These are phyloP conservation scores for Penicillium diatomitis DNA, from an alignment of 495 filamentous ascomycete genomes.

Conservation along the genomic window DNA sequence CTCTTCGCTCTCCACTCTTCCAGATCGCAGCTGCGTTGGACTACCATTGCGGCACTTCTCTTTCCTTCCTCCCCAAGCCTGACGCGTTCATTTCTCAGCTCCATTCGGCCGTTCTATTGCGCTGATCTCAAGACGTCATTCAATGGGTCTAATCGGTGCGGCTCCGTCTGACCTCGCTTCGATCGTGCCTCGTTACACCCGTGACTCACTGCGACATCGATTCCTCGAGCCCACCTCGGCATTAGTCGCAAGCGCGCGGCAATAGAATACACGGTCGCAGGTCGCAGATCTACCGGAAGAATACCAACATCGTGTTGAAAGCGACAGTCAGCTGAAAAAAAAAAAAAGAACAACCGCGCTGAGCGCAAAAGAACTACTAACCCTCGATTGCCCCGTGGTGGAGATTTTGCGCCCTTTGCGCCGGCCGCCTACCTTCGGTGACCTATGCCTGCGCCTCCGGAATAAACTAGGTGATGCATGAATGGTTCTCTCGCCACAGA, in stretches of 20 bases:
- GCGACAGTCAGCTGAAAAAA: no score
- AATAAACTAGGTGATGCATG: constrained; percentile 7
- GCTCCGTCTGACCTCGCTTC: constrained; percentile 10
- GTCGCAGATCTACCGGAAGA: not conserved
- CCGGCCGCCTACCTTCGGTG: no score
- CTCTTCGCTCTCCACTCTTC: constrained; percentile 12
- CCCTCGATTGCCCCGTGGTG: no score
- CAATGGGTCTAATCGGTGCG: constrained; percentile 18
- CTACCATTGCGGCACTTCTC: constrained; percentile 20
- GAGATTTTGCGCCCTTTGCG: no score
- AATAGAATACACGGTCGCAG: constrained; percentile 9
- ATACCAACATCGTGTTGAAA: not conserved
- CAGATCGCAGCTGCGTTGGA: constrained; percentile 16
- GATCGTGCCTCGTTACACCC: constrained; percentile 20
- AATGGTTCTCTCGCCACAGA: constrained; percentile 17
- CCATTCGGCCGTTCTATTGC: not conserved
- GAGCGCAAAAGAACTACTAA: no score
- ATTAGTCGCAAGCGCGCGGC: constrained; percentile 17
- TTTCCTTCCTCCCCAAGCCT: not conserved
- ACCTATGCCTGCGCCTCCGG: constrained; percentile 8
- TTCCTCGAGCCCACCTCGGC: constrained; percentile 13
- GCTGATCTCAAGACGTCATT: constrained; percentile 6
- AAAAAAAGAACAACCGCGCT: no score
- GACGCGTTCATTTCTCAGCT: constrained; percentile 10
- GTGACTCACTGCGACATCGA: constrained; percentile 11